A percentile compares a stretch with the other conserved stretches of the same genome.
These are phyloP conservation scores for Yamadazyma spencermartinsiae DNA, from an alignment of 1,139 yeast genomes.

Conservation along the genomic window DNA sequence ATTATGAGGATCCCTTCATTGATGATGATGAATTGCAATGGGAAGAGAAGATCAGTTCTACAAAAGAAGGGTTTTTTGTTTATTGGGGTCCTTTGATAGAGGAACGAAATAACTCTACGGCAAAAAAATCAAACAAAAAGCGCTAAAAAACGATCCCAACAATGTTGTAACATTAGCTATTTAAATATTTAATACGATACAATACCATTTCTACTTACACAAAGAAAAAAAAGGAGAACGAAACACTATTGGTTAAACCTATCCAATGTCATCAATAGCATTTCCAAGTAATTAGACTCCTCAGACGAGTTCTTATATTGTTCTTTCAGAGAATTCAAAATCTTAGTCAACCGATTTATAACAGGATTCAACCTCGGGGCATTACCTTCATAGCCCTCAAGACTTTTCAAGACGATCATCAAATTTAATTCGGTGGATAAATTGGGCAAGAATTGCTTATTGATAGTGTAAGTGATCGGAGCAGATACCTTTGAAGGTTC, in stretches of 20 bases:
- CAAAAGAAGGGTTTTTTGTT: conserved; percentile 94
- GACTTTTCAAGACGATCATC: conserved; percentile 42
- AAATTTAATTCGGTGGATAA: conserved; percentile 58
- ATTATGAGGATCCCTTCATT: conserved; percentile 90
- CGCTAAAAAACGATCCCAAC: background rate
- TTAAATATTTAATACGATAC: background rate
- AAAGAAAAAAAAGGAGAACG: too few relatives aligned
- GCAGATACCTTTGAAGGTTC: background rate
- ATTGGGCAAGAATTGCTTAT: conserved; percentile 36
- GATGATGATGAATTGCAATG: conserved; percentile 90
- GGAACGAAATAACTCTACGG: conserved; percentile 34
- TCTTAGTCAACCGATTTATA: conserved; percentile 17
- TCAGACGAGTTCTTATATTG: conserved; percentile 15
- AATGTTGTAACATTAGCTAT: background rate
- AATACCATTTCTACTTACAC: conserved; percentile 4
- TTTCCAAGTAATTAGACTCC: conserved; percentile 37
- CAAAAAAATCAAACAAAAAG: background rate
- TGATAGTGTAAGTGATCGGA: conserved; percentile 13
- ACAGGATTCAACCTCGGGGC: conserved; percentile 23
- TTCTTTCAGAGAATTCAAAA: conserved; percentile 12
- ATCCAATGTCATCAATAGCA: conserved; percentile 42
- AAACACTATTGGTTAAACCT: conserved; percentile 22
- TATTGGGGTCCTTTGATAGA: conserved; percentile 91
- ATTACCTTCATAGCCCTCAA: conserved; percentile 20
- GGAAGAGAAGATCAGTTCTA: conserved; percentile 92